Evolutionary conservation across 768 basidiomycete species (phyloP).

Genomic region (Leccinum arenicola): DNA sequence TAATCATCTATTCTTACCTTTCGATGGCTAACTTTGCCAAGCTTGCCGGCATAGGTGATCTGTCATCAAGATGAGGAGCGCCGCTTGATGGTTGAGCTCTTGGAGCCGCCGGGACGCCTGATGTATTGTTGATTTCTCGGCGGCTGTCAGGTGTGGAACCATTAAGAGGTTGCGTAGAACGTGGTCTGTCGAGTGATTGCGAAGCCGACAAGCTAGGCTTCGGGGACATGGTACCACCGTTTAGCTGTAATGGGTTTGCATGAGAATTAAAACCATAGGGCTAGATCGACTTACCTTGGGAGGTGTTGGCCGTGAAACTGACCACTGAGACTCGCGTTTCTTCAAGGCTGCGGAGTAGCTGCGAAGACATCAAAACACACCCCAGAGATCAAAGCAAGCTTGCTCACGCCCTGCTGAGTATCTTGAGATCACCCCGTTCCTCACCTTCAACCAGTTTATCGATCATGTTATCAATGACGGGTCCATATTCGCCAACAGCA

Average conservation of each 20-base stretch:
- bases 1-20: conserved; percentile 41
- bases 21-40: conserved; percentile 62
- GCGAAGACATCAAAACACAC: conserved; percentile 6
- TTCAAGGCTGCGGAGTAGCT: conserved; percentile 77
- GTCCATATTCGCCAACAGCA: conserved; percentile 53
- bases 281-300: conserved; percentile 31
- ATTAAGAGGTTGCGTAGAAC: conserved; percentile 36
- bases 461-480: conserved; percentile 56
- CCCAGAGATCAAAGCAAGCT: neutral
- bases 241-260: conserved; percentile 17
- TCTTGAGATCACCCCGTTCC: conserved; percentile 80
- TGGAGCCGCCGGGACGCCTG: conserved; percentile 43
- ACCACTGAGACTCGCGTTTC: conserved; percentile 65
- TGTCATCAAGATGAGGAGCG: conserved; percentile 27
- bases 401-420: conserved; percentile 71
- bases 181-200: conserved; percentile 33
- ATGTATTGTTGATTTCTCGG: conserved; percentile 29
- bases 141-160: conserved; percentile 39
- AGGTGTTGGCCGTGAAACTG: conserved; percentile 27
- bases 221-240: conserved; percentile 28
- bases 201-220: conserved; percentile 24
- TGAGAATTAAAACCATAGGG: neutral
- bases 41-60: conserved; percentile 30
- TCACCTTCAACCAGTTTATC: conserved; percentile 70
- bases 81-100: conserved; percentile 49